A percentile compares a stretch with the other conserved stretches of the same genome.
phyloP scores from a whole-genome alignment of 805 yeast species.

The Cyberlindnera petersonii region DNA sequence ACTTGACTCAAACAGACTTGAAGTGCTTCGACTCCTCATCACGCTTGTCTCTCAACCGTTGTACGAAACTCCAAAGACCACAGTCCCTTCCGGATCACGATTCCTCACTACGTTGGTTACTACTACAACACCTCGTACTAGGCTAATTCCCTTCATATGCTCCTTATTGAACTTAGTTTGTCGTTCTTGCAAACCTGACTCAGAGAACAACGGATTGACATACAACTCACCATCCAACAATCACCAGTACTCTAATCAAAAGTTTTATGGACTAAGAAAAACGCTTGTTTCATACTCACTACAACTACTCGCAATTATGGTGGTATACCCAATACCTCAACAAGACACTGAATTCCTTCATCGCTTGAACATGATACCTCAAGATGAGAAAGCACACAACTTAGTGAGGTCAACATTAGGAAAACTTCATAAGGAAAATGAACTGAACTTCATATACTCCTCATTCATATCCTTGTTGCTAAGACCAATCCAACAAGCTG shows the following conservation, averaged over 20 bases:
- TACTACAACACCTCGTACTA: constrained; percentile 41
- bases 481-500: constrained; percentile 38
- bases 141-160: constrained; percentile 51
- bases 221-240: constrained; percentile 27
- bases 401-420: constrained; percentile 49
- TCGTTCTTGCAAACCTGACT: constrained; percentile 40
- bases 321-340: constrained; percentile 63
- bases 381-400: constrained; percentile 38
- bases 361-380: constrained; percentile 29
- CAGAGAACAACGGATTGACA: constrained; percentile 43
- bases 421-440: constrained; percentile 50
- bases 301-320: constrained; percentile 58
- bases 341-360: constrained; percentile 35
- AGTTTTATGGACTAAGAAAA: constrained; percentile 36
- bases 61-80: constrained; percentile 41
- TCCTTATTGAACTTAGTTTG: constrained; percentile 66
- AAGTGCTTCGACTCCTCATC: constrained; percentile 57
- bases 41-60: constrained; percentile 59
- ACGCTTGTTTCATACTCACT: constrained; percentile 50
- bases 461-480: constrained; percentile 47
- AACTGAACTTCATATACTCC: constrained; percentile 45
- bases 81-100: constrained; percentile 53
- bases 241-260: constrained; percentile 24
- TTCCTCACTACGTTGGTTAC: constrained; percentile 55
- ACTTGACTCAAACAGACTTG: constrained; percentile 63